Evolutionary conservation across 768 basidiomycete species (phyloP).

Genomic region (Trametes punicea): DNA sequence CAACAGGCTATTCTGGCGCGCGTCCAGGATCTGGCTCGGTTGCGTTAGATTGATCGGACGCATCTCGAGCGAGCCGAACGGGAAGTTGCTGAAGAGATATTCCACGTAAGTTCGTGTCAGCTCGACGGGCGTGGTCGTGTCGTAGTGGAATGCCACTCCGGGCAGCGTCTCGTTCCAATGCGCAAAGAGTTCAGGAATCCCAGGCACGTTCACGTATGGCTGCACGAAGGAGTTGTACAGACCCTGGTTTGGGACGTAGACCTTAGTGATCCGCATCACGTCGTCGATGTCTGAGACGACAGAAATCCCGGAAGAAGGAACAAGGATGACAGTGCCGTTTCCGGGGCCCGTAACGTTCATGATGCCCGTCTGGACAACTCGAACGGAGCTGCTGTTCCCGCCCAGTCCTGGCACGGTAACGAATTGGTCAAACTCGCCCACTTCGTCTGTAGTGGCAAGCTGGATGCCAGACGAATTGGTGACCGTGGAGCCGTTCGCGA

Average conservation of each 20-base stretch:
- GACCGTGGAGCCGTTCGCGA: constrained; percentile 19
- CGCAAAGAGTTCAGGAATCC: constrained; percentile 30
- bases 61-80: constrained; percentile 32
- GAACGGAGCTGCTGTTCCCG: constrained; percentile 15
- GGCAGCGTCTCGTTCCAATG: constrained; percentile 27
- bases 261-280: constrained; percentile 34
- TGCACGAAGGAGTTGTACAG: constrained; percentile 33
- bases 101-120: constrained; percentile 33
- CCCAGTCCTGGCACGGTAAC: constrained; percentile 16
- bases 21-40: constrained; percentile 28
- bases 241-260: constrained; percentile 32
- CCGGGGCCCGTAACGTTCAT: constrained; percentile 24
- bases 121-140: constrained; percentile 34
- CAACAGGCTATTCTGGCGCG: constrained; percentile 28
- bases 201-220: constrained; percentile 29
- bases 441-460: constrained; percentile 21
- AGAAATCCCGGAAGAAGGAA: constrained; percentile 29
- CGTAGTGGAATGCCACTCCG: constrained; percentile 33
- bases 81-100: constrained; percentile 31
- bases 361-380: constrained; percentile 19
- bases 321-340: constrained; percentile 32
- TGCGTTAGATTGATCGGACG: constrained; percentile 33
- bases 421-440: constrained; percentile 26
- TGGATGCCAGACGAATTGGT: constrained; percentile 22
- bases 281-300: constrained; percentile 36